Conservation (phyloP, 1,284 basidiomycete species). For the Ceratobasidium sp. region DNA sequence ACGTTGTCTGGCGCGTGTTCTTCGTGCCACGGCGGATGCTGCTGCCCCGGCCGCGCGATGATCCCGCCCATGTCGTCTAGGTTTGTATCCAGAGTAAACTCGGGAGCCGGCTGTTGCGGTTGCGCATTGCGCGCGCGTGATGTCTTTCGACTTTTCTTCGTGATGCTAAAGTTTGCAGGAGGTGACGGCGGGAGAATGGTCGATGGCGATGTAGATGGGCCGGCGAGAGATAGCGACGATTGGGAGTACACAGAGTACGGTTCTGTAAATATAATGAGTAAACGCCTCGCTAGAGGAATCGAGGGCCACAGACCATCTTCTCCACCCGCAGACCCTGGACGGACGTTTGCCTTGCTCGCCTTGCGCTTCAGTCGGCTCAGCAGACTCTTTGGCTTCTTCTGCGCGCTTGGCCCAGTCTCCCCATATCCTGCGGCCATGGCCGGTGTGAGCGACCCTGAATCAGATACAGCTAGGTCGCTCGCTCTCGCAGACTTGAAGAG, state of each 20-base stretch:
- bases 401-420: slow-evolving; percentile 1
- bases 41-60: slow-evolving; percentile 52
- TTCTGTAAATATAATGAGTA: not conserved
- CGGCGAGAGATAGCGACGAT: slow-evolving; percentile 1
- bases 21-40: slow-evolving; percentile 34
- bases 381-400: slow-evolving; percentile 11
- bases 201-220: not conserved
- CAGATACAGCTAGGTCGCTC: not conserved
- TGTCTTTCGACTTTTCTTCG: slow-evolving; percentile 23
- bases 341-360: slow-evolving; percentile 17
- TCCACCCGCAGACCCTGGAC: slow-evolving; percentile 17
- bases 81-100: slow-evolving; percentile 74
- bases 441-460: not conserved
- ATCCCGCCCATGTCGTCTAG: slow-evolving; percentile 86
- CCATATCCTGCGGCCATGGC: not conserved
- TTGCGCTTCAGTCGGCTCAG: slow-evolving; percentile 25
- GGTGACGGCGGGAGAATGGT: slow-evolving; percentile 16
- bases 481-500: slow-evolving; percentile 22
- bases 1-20: slow-evolving; percentile 19
- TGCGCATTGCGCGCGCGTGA: not conserved
- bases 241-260: not conserved
- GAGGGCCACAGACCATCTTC: slow-evolving; percentile 9
- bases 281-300: not conserved
- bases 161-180: not conserved
- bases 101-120: slow-evolving; percentile 16